Conservation (phyloP, 192 early-diverging fungal species). For the Podila horticola region DNA sequence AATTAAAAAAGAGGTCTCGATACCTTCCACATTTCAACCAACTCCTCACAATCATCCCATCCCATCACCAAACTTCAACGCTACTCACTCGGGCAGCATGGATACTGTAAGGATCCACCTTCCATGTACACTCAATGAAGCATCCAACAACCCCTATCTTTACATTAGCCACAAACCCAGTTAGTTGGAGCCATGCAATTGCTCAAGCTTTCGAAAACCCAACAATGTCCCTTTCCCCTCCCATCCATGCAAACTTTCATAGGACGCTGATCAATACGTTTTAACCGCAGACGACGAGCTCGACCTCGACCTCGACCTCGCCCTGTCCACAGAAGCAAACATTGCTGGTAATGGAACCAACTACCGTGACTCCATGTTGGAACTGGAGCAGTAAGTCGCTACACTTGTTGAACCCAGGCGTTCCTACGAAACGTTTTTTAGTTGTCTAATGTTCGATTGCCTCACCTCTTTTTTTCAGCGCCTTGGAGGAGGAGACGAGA, state of each 20-base stretch:
- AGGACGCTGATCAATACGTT: not conserved
- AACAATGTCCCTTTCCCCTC: not conserved
- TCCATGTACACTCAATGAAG: not conserved
- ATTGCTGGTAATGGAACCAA: not conserved
- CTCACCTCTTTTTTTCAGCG: slow-evolving; percentile 2
- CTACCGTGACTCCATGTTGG: slow-evolving; percentile 26
- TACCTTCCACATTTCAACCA: no score
- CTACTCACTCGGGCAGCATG: slow-evolving; percentile 10
- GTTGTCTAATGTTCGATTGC: not conserved
- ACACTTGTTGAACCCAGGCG: no score
- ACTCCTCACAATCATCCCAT: not conserved
- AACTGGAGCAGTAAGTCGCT: slow-evolving; percentile 32
- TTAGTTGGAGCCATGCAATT: no score
- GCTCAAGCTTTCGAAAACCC: no score
- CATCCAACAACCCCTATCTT: not conserved
- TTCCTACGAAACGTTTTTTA: no score
- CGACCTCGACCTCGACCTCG: slow-evolving; percentile 24
- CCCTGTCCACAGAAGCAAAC: not conserved
- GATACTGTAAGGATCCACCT: slow-evolving; percentile 24
- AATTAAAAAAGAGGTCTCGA: no score
- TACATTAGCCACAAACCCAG: not conserved
- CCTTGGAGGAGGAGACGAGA: slow-evolving; percentile 31
- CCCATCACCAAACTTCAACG: not conserved
- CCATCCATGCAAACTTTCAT: not conserved
- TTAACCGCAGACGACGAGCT: slow-evolving; percentile 30